Evolutionary conservation across 371 early-diverging fungal genomes (phyloP).

Genomic region (Mortierella sp.): DNA sequence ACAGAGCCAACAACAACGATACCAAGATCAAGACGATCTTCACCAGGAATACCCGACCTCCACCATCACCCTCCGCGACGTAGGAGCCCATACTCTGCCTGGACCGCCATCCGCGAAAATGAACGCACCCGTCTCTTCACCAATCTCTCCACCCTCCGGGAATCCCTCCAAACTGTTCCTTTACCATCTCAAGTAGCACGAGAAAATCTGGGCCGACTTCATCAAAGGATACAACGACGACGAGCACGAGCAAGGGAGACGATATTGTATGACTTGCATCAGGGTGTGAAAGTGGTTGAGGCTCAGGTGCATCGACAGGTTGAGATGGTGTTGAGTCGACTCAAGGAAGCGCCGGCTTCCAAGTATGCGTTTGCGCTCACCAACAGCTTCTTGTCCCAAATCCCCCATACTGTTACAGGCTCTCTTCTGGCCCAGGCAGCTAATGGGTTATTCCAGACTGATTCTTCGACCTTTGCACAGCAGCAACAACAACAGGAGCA

Average conservation of each 20-base stretch:
- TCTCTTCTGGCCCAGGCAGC: slow-evolving; percentile 1
- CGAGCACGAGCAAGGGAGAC: slow-evolving; percentile 37
- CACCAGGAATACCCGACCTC: slow-evolving; percentile 4
- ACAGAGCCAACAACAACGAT: not conserved
- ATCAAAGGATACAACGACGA: slow-evolving; percentile 26
- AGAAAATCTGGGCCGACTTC: slow-evolving; percentile 16
- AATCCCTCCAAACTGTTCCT: not conserved
- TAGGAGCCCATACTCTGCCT: not conserved
- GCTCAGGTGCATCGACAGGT: slow-evolving; percentile 48
- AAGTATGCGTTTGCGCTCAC: slow-evolving; percentile 50
- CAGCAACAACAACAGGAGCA: not conserved
- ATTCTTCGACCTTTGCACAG: not conserved
- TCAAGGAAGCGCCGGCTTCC: slow-evolving; percentile 39
- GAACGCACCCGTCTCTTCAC: slow-evolving; percentile 15
- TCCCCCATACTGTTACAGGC: slow-evolving; percentile 16
- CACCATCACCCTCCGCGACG: slow-evolving; percentile 9
- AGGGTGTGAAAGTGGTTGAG: slow-evolving; percentile 43
- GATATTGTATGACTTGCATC: slow-evolving; percentile 40
- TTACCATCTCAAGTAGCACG: slow-evolving; percentile 4
- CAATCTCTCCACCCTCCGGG: slow-evolving; percentile 13
- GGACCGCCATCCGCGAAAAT: slow-evolving; percentile 22
- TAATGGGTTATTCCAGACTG: slow-evolving; percentile 6
- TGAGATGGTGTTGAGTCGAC: slow-evolving; percentile 45
- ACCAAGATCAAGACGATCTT: not conserved
- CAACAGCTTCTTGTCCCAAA: slow-evolving; percentile 36